A percentile compares a stretch with the other conserved stretches of the same genome.
Conservation (phyloP, 2,329 filamentous ascomycete genomes). For the Dactylellina drechsleri region DNA sequence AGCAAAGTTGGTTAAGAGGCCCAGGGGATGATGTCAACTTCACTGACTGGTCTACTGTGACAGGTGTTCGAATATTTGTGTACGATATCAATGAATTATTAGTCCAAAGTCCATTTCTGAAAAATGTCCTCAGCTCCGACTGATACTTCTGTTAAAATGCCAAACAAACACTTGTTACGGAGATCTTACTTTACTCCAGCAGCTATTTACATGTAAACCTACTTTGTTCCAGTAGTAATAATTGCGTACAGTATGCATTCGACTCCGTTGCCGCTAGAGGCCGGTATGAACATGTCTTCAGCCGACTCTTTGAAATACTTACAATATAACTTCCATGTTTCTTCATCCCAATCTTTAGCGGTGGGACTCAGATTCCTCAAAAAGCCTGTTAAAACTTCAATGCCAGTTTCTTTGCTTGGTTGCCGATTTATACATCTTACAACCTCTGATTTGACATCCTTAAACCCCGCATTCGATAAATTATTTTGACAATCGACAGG, state of each 20-base stretch:
- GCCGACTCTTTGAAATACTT: slow-evolving; percentile 2
- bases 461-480: slow-evolving; percentile 17
- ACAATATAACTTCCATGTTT: slow-evolving; percentile 14
- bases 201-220: background rate
- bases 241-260: slow-evolving; percentile 21
- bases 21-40: too few relatives aligned
- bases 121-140: too few relatives aligned
- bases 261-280: slow-evolving; percentile 4
- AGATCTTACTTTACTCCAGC: too few relatives aligned
- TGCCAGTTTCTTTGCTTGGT: background rate
- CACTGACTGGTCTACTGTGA: too few relatives aligned
- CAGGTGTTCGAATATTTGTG: too few relatives aligned
- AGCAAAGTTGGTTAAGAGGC: too few relatives aligned
- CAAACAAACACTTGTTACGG: too few relatives aligned
- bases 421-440: slow-evolving; percentile 26
- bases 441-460: slow-evolving; percentile 20
- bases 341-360: slow-evolving; percentile 23
- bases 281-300: background rate
- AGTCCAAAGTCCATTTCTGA: too few relatives aligned
- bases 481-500: slow-evolving; percentile 9
- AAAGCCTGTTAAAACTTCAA: slow-evolving; percentile 8
- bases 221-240: slow-evolving; percentile 33
- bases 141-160: too few relatives aligned
- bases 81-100: too few relatives aligned
- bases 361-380: slow-evolving; percentile 26